Base-by-base conservation (phyloP, 345 rosid species). In the Diplotaxis tenuifolia region DNA sequence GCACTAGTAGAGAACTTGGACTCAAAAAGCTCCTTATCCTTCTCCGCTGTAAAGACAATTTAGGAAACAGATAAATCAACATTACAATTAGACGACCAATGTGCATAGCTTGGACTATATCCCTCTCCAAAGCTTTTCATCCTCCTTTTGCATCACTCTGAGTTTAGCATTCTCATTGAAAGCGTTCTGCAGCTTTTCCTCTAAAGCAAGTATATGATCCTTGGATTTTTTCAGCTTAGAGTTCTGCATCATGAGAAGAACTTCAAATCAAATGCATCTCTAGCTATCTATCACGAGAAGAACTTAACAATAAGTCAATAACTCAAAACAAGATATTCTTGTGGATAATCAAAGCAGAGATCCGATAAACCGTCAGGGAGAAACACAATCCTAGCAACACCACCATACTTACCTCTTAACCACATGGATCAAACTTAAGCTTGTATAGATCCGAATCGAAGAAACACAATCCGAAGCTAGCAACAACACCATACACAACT, bases 41-140 rank as follows among this genome's bases (percentile, higher is more conserved):
- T 71, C 72, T 86, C 96, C 82, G 96, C 99, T 92, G 84, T 72
- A 36, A 22, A 75, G 65, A 70, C n/a, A 80, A 75, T 58, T 25
- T 4, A 23, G 62, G 52, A 62, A 66, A 75, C 47, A 67, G 9
- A 70, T 67, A 71, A 57, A 25, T 22, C 42, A 20, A 63, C 50
- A 42, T 0, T 42, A 42, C 18, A 76, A 14, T 32, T 53, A 52
- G 28, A 19, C 7, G 25, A 40, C 56, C 53, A 67, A 56, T 19
- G 2, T n/a, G 60, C 38, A 56, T 23, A 89, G 87, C 45, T 89
- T 89, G 23, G 96, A 95, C 75, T 86, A 92, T 83, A 90, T 22
- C 59, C 97, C 99, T 81, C 79, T 87, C 99, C 99, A 95, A 32
- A 92, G 88, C 83, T 92, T 95, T 71, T 92, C 91, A 67, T 92